Evolutionary conservation across 768 basidiomycete genomes (phyloP).

Genomic region (Multifurca ochricompacta): DNA sequence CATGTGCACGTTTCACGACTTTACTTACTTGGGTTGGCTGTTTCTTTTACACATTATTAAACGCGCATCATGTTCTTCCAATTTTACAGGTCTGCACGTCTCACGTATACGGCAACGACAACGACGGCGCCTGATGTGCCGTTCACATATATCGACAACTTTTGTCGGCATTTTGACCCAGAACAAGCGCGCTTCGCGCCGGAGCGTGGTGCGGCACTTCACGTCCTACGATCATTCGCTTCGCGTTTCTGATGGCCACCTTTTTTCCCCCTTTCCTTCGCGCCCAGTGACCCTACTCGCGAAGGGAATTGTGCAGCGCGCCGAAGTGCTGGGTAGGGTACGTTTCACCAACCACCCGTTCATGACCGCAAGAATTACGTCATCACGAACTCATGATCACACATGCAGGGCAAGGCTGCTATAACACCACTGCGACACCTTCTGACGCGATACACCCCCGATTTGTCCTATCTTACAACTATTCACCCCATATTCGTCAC

Average conservation of each 20-base stretch:
- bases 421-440: slow-evolving; percentile 54
- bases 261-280: slow-evolving; percentile 5
- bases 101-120: neutral
- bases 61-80: neutral
- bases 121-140: neutral
- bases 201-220: slow-evolving; percentile 46
- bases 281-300: slow-evolving; percentile 57
- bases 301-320: slow-evolving; percentile 48
- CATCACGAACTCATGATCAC: no score
- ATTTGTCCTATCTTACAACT: slow-evolving; percentile 52
- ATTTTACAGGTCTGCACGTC: slow-evolving; percentile 11
- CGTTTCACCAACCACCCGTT: slow-evolving; percentile 21
- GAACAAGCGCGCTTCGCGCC: slow-evolving; percentile 59
- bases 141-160: slow-evolving; percentile 34
- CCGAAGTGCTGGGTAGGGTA: slow-evolving; percentile 45
- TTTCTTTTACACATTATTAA: neutral
- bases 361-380: neutral
- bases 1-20: neutral
- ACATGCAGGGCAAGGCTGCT: slow-evolving; percentile 40
- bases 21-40: neutral
- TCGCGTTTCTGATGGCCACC: neutral
- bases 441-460: slow-evolving; percentile 52
- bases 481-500: slow-evolving; percentile 63
- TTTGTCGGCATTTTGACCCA: slow-evolving; percentile 56
- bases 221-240: neutral